Conservation (phyloP, 2,329 filamentous ascomycete species). For the Ophiostoma angusticollis region DNA sequence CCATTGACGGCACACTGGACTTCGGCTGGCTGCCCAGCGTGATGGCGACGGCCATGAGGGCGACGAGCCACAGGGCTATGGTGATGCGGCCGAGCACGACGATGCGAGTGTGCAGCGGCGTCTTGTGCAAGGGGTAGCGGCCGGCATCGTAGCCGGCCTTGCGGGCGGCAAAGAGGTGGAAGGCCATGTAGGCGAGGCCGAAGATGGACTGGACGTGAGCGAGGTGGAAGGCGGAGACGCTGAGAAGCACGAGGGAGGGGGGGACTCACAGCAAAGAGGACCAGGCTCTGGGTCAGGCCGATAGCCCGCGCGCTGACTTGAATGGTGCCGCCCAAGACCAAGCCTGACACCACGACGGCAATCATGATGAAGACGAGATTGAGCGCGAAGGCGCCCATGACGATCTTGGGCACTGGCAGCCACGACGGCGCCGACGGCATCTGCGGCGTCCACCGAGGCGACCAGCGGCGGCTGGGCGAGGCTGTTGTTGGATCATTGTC, state of each 20-base stretch:
- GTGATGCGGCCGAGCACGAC: constrained; percentile 19
- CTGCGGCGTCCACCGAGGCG: background rate
- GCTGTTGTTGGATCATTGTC: background rate
- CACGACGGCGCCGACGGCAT: constrained; percentile 6
- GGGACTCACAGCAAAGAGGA: constrained; percentile 14
- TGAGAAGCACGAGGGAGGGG: no score
- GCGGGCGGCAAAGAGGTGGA: constrained; percentile 19
- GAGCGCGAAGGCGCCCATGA: constrained; percentile 9
- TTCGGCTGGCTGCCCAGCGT: constrained; percentile 9
- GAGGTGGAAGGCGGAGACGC: no score
- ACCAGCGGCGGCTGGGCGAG: no score
- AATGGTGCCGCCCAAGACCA: constrained; percentile 15
- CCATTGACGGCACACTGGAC: background rate
- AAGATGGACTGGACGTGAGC: constrained; percentile 20
- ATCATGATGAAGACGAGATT: constrained; percentile 12
- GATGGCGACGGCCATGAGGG: constrained; percentile 18
- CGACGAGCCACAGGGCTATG: constrained; percentile 18
- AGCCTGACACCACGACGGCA: constrained; percentile 13
- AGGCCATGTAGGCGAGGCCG: constrained; percentile 19
- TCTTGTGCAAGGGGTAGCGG: constrained; percentile 16
- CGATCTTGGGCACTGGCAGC: constrained; percentile 11
- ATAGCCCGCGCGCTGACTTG: constrained; percentile 11
- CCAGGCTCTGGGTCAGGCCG: constrained; percentile 16
- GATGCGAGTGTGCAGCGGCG: constrained; percentile 21
- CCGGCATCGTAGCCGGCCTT: constrained; percentile 15